Base-by-base conservation (phyloP, 768 basidiomycete species). In the Candolleomyces aberdarensis region DNA sequence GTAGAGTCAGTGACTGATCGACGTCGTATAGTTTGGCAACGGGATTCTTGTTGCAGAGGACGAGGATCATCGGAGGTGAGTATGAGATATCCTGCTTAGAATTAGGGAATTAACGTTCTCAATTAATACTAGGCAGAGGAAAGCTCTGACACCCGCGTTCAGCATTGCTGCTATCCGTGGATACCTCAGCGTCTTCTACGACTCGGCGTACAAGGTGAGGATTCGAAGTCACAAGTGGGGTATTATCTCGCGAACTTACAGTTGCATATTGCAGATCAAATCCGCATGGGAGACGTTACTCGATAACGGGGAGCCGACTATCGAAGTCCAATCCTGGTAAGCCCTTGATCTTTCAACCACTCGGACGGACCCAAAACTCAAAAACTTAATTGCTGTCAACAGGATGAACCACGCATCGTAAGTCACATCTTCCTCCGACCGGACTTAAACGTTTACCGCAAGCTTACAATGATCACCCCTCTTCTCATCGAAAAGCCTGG, bases 261-360 rank as follows among this genome's bases (percentile, higher is more conserved):
- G 29, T 22, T 49, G 26, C 26, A 19, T 17, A 9, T 7, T 44
- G 32, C 20, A 79, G 78, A 65, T 77, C 58, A 79, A 76, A 71
- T 56, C 58, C 8, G 48, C 56, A 22, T 75, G 74, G 72, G 67
- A 72, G 36, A 17, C 61, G 29, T 63, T 61, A 29, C 69, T 76
- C 41, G 78, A 74, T n/a, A 62, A 65, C 1, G 70, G 65, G 2
- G 69, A 72, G 22, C 68, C 72, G 0, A 40, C 77, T 5, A 78
- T 84, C 36, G 80, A 84, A 47, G 81, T 84, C 13, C 79, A 84
- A 61, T 70, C 64, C 48, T 84, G 83, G 80, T 78, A 47, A 6
- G 71, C 67, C 8, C 10, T 14, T 7, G 31, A 26, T 49, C 36
- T 31, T 44, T 31, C 5, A n/a, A 22, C 41, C 19, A 14, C 9